phyloP scores from a whole-genome alignment of 2,329 filamentous ascomycete genomes.

The Aureobasidium sp. region DNA sequence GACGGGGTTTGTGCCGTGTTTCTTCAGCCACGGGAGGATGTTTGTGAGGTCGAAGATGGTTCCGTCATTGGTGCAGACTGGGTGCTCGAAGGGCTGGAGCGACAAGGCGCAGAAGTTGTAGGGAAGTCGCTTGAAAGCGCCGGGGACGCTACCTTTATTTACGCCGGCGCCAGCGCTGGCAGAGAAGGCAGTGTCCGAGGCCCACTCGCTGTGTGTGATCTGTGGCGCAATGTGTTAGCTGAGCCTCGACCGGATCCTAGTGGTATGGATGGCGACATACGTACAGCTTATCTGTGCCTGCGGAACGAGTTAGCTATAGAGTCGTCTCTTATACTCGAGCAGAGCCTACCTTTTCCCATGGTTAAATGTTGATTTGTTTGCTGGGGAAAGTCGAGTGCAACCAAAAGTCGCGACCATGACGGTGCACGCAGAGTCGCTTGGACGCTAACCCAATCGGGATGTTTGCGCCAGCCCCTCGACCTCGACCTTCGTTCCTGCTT shows the following conservation, averaged over 20 bases:
- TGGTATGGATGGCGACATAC: conserved; percentile 24
- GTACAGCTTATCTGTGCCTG: conserved; percentile 35
- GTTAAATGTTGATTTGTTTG: conserved; percentile 7
- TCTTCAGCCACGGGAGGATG: conserved; percentile 89
- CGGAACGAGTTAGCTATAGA: not conserved
- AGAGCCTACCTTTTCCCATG: conserved; percentile 22
- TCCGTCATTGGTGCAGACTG: conserved; percentile 81
- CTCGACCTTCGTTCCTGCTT: not conserved
- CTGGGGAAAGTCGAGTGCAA: not conserved
- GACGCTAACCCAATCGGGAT: conserved; percentile 1
- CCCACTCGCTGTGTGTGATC: conserved; percentile 98
- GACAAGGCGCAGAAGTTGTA: conserved; percentile 98
- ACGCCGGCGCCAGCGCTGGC: conserved; percentile 66
- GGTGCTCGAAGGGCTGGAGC: conserved; percentile 89
- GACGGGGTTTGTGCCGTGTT: conserved; percentile 87
- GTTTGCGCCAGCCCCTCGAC: not conserved
- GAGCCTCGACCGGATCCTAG: conserved; percentile 1
- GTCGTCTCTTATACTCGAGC: not conserved
- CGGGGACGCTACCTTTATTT: conserved; percentile 49
- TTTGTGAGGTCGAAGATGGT: conserved; percentile 94
- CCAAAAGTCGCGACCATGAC: conserved; percentile 8
- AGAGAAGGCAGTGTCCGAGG: conserved; percentile 79
- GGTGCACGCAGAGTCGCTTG: not conserved
- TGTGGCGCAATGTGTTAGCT: conserved; percentile 24
- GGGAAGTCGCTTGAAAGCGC: conserved; percentile 77